These are phyloP conservation scores for Massospora cicadina DNA, from an alignment of 371 early-diverging fungal species.

Conservation along the genomic window DNA sequence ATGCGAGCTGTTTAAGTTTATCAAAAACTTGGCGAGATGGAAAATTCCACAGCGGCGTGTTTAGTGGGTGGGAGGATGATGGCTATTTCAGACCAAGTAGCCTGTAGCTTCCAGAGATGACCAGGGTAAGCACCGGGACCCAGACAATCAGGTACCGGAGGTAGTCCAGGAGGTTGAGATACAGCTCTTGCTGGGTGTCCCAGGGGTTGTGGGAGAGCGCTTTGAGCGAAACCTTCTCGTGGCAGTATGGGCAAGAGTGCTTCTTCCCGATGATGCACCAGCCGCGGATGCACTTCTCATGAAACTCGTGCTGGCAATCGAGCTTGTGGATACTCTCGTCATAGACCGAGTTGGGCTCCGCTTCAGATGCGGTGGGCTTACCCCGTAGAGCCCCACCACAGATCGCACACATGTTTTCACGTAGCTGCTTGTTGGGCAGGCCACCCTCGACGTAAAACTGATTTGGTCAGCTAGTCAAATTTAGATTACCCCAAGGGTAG, in stretches of 20 bases:
- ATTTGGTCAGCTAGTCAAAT: not conserved
- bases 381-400: conserved; percentile 35
- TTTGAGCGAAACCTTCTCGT: conserved; percentile 68
- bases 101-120: conserved; percentile 5
- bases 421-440: conserved; percentile 44
- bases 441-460: conserved; percentile 48
- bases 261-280: conserved; percentile 91
- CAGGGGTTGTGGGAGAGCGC: conserved; percentile 61
- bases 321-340: conserved; percentile 39
- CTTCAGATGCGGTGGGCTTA: conserved; percentile 14
- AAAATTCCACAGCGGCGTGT: too few relatives aligned
- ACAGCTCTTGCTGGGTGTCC: conserved; percentile 53
- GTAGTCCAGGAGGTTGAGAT: conserved; percentile 62
- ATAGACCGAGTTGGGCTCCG: conserved; percentile 10
- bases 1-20: too few relatives aligned
- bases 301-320: conserved; percentile 64
- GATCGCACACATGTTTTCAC: conserved; percentile 60
- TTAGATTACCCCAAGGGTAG: conserved; percentile 32
- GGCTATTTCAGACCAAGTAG: not conserved
- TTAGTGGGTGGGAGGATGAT: too few relatives aligned
- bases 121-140: conserved; percentile 40
- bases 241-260: conserved; percentile 86
- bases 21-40: too few relatives aligned
- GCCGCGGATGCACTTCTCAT: conserved; percentile 84
- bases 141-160: conserved; percentile 65